A percentile compares a stretch with the other conserved stretches of the same genome.
Conservation (phyloP, 768 basidiomycete species). For the Hypsizygus marmoreus region DNA sequence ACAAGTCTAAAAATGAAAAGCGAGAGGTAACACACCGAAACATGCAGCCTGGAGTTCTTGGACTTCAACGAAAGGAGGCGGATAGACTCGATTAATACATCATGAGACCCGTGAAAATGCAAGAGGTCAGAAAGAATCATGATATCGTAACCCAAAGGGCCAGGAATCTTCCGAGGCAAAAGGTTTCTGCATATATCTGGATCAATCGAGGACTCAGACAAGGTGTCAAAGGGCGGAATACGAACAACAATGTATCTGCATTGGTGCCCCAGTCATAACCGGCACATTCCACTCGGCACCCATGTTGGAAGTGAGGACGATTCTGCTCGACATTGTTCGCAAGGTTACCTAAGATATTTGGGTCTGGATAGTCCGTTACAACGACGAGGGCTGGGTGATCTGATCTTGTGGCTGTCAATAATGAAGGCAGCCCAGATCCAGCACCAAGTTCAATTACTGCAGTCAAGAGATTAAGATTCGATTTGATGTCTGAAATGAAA, state of each 20-base stretch:
- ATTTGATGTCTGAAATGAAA: neutral
- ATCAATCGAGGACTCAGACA: neutral
- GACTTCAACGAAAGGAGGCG: conserved; percentile 46
- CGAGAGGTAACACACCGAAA: conserved; percentile 43
- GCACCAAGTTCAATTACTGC: conserved; percentile 74
- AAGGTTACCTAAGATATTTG: conserved; percentile 59
- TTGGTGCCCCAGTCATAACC: conserved; percentile 72
- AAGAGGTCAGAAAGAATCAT: conserved; percentile 74
- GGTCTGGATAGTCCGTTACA: conserved; percentile 71
- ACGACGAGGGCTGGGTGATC: conserved; percentile 55
- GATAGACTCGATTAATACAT: conserved; percentile 53
- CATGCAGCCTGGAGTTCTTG: conserved; percentile 46
- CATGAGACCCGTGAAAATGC: conserved; percentile 66
- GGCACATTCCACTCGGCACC: conserved; percentile 43
- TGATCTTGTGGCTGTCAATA: conserved; percentile 50
- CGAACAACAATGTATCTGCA: conserved; percentile 48
- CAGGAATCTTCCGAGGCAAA: conserved; percentile 10
- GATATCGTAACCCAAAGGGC: conserved; percentile 47
- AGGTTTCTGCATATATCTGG: conserved; percentile 16
- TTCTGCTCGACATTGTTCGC: conserved; percentile 57
- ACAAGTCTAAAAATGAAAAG: neutral
- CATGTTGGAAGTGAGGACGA: conserved; percentile 27
- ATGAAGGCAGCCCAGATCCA: conserved; percentile 67
- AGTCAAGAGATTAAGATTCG: neutral
- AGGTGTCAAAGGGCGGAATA: conserved; percentile 4